Conservation (phyloP, 768 basidiomycete genomes). For the Russula virescens region DNA sequence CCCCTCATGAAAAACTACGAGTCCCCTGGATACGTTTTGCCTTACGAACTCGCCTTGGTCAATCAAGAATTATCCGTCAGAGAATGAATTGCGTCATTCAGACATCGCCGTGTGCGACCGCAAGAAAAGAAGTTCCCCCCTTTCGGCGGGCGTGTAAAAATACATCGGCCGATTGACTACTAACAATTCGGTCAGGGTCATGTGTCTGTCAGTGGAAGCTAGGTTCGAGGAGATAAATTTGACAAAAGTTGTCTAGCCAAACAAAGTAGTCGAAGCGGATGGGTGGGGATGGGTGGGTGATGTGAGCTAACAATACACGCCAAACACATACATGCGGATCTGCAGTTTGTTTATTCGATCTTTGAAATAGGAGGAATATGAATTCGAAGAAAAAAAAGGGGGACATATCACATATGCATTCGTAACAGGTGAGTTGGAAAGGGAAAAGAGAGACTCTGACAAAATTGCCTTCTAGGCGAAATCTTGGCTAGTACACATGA, state of each 20-base stretch:
- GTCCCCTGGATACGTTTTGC: background rate
- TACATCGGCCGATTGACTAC: too few relatives aligned
- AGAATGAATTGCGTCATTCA: background rate
- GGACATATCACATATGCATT: background rate
- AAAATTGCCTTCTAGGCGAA: background rate
- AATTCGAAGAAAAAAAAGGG: background rate
- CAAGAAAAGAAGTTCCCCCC: too few relatives aligned
- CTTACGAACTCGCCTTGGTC: background rate
- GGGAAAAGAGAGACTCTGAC: background rate
- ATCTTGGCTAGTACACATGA: background rate
- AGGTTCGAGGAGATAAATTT: too few relatives aligned
- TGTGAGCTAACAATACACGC: conserved; percentile 8
- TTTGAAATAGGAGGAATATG: background rate
- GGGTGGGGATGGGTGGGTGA: background rate
- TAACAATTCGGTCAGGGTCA: too few relatives aligned
- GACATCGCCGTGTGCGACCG: too few relatives aligned
- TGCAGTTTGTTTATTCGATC: background rate
- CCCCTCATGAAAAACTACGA: background rate
- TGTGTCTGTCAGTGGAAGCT: too few relatives aligned
- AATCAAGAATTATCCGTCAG: background rate
- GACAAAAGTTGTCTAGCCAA: too few relatives aligned
- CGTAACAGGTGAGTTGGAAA: background rate
- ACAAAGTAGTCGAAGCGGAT: too few relatives aligned
- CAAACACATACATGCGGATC: conserved; percentile 12
- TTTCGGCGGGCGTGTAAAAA: too few relatives aligned